phyloP scores from a whole-genome alignment of 306 rosid species.

The Inga oerstediana region DNA sequence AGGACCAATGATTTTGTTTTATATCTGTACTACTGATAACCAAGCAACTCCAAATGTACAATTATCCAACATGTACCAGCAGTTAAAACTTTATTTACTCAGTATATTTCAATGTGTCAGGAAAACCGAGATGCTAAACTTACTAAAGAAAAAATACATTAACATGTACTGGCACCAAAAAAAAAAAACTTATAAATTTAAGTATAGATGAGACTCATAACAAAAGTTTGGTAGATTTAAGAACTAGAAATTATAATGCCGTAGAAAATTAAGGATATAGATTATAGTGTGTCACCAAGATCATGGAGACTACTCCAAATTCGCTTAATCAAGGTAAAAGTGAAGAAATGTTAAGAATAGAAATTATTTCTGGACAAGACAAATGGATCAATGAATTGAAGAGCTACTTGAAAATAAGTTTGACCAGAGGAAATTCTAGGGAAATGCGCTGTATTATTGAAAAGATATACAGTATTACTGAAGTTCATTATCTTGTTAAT shows the following conservation, averaged over 20 bases:
- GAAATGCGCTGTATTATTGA: neutral
- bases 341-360: neutral
- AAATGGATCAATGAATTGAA: neutral
- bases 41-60: too few relatives aligned
- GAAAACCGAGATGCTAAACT: too few relatives aligned
- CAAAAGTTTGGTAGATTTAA: too few relatives aligned
- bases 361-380: neutral
- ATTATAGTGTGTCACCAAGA: neutral
- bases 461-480: neutral
- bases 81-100: too few relatives aligned
- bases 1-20: too few relatives aligned
- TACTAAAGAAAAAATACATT: neutral
- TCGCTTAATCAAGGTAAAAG: neutral
- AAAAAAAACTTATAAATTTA: too few relatives aligned
- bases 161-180: neutral
- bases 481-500: neutral
- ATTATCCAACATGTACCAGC: too few relatives aligned
- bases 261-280: neutral
- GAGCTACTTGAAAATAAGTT: neutral
- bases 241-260: neutral
- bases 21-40: too few relatives aligned
- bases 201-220: neutral
- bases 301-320: neutral
- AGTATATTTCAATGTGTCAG: too few relatives aligned
- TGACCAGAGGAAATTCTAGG: neutral